Conservation (phyloP, 1,284 basidiomycete genomes). For the Rhodotorula sp. region DNA sequence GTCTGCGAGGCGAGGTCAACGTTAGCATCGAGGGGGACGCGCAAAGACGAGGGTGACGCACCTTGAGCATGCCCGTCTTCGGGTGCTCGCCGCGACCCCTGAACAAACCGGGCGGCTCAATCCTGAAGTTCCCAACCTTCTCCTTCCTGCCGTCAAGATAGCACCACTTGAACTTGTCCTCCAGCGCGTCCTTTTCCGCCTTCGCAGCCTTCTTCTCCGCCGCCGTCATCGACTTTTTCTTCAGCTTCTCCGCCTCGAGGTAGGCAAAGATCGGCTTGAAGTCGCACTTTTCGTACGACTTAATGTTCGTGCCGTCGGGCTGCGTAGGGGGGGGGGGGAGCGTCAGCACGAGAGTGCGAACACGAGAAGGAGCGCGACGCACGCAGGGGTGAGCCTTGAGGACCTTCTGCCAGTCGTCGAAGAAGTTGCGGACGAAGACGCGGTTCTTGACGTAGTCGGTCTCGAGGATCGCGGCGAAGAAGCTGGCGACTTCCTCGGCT, state of each 20-base stretch:
- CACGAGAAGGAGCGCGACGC: constrained; percentile 48
- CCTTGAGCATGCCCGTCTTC: constrained; percentile 93
- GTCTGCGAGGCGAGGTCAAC: constrained; percentile 54
- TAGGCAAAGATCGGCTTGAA: constrained; percentile 93
- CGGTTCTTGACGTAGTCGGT: constrained; percentile 88
- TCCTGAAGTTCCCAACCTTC: constrained; percentile 96
- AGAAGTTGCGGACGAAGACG: constrained; percentile 94
- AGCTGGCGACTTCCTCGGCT: constrained; percentile 94
- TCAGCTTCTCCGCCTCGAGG: constrained; percentile 86
- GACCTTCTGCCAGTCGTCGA: constrained; percentile 79
- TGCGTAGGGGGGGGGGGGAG: background rate
- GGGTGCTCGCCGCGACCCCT: constrained; percentile 97
- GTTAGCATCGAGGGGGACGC: background rate
- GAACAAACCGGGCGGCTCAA: constrained; percentile 97
- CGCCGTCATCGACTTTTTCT: constrained; percentile 80
- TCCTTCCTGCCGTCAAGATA: constrained; percentile 92
- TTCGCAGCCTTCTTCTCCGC: constrained; percentile 89
- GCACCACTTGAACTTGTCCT: constrained; percentile 81
- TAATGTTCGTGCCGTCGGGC: constrained; percentile 70
- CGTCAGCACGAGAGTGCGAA: background rate
- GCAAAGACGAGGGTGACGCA: constrained; percentile 49
- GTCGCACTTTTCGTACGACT: constrained; percentile 77
- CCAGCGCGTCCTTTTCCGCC: constrained; percentile 75
- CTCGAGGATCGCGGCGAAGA: constrained; percentile 90
- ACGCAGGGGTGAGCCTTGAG: constrained; percentile 84